Evolutionary conservation across 139 green algal genomes (phyloP), one percentile per base, ranked within the genome.

Genomic region (Asterochloris erici): DNA sequence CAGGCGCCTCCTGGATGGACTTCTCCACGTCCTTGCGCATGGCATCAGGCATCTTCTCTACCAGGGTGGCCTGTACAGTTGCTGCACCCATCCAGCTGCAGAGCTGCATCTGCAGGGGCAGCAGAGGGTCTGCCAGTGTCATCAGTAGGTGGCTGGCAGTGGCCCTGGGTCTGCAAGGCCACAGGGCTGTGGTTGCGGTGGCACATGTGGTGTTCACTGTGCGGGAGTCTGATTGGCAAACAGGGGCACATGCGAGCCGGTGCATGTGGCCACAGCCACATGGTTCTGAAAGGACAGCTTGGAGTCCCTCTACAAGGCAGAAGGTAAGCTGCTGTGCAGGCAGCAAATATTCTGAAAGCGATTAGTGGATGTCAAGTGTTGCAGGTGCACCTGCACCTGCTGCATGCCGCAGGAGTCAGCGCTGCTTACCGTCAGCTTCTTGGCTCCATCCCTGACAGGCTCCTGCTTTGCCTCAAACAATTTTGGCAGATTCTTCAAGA

Each of bases 21-120:
- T 89, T 89, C 70, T 95, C 90, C 63, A 98, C 89, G n/a, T 98
- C 95, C 26, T 95, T 94, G 21, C 93, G 93, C 92, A 97, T 97
- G 1, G 90, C 92, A 54, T 97, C 96, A 1, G 91, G 85, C 91
- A 99, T 95, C 79, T 96, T 95, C 14, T 96, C 91, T 68, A 96
- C 90, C 73, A 99, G 84, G 21, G 91, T 81, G 11, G 84, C 82
- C n/a, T 91, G 83, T 38, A 99, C 90, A 11, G 88, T 79, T 47
- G 91, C 89, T 13, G 87, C 64, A 9, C 96, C 95, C 77, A 97
- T 83, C 90, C 93, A 98, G 15, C 90, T 84, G 0, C 85, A 85
- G 60, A 98, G 84, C 92, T 97, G 93, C 82, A 93, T 88, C 90
- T 93, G 74, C 2, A 19, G 70, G 74, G 26, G 28, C 47, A 68